These are phyloP conservation scores for Cicer arietinum DNA, from an alignment of 306 rosid species.

Conservation along the genomic window DNA sequence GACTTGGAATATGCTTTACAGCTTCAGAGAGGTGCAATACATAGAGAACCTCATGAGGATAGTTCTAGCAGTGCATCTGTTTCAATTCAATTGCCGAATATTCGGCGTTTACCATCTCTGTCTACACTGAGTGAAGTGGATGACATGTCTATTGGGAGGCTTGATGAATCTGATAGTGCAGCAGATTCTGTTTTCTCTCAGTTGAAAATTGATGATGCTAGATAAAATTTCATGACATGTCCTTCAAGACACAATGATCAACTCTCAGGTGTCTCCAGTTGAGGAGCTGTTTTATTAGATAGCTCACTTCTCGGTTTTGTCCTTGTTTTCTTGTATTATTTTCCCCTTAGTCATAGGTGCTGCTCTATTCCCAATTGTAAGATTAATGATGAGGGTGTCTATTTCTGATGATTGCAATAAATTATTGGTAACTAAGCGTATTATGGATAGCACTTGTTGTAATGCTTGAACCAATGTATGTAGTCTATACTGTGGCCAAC, in stretches of 20 bases:
- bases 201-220: constrained; percentile 45
- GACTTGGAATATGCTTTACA: constrained; percentile 65
- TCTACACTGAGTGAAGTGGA: constrained; percentile 46
- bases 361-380: constrained; percentile 29
- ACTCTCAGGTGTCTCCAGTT: constrained; percentile 26
- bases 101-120: constrained; percentile 46
- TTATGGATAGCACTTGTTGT: constrained; percentile 7
- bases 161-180: constrained; percentile 43
- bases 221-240: constrained; percentile 36
- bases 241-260: constrained; percentile 2
- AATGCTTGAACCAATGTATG: constrained; percentile 5
- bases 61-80: constrained; percentile 45
- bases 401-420: constrained; percentile 25
- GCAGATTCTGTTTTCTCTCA: constrained; percentile 47
- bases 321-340: not conserved
- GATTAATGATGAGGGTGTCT: constrained; percentile 15
- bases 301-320: not conserved
- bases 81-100: constrained; percentile 42
- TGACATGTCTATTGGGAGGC: constrained; percentile 31
- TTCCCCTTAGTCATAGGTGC: not conserved
- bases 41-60: constrained; percentile 41
- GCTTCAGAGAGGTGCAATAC: constrained; percentile 51
- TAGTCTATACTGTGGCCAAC: not conserved
- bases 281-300: not conserved
- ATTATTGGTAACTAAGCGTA: not conserved